Evolutionary conservation across 2,329 filamentous ascomycete genomes (phyloP).

Genomic region (Colletotrichum orchidophilum): DNA sequence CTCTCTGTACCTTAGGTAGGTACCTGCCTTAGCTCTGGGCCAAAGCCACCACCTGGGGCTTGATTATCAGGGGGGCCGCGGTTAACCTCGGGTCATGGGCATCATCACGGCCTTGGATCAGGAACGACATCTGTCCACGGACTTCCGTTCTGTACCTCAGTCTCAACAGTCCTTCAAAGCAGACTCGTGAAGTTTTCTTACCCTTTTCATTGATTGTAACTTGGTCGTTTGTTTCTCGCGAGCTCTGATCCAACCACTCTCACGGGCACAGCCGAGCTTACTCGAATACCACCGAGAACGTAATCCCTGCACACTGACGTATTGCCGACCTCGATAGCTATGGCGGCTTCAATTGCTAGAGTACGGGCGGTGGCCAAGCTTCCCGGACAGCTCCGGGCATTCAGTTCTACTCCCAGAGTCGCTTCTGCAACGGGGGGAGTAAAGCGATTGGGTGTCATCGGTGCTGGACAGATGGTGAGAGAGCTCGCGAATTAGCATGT

Average conservation of each 20-base stretch:
- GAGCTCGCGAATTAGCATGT: constrained; percentile 44
- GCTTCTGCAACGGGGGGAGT: constrained; percentile 70
- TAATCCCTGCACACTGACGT: constrained; percentile 27
- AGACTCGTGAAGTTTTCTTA: not conserved
- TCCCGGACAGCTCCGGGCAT: constrained; percentile 61
- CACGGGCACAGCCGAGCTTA: not conserved
- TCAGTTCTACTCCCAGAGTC: constrained; percentile 73
- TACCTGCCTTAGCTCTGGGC: not conserved
- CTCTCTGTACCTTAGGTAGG: too few relatives aligned
- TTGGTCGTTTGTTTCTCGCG: not conserved
- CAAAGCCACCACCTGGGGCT: not conserved
- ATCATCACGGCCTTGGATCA: constrained; percentile 18
- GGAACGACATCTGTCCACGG: constrained; percentile 19
- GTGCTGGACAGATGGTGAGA: constrained; percentile 93
- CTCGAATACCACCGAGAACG: not conserved
- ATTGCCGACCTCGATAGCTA: constrained; percentile 7
- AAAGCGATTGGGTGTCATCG: constrained; percentile 89
- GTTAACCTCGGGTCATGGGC: constrained; percentile 47
- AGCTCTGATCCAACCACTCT: not conserved
- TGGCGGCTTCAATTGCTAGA: constrained; percentile 32
- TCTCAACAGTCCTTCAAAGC: constrained; percentile 9
- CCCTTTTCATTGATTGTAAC: not conserved
- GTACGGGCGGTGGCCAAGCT: constrained; percentile 33
- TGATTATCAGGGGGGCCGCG: constrained; percentile 50
- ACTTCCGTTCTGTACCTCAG: constrained; percentile 6